phyloP scores from a whole-genome alignment of 306 rosid species.

The Neltuma alba region DNA sequence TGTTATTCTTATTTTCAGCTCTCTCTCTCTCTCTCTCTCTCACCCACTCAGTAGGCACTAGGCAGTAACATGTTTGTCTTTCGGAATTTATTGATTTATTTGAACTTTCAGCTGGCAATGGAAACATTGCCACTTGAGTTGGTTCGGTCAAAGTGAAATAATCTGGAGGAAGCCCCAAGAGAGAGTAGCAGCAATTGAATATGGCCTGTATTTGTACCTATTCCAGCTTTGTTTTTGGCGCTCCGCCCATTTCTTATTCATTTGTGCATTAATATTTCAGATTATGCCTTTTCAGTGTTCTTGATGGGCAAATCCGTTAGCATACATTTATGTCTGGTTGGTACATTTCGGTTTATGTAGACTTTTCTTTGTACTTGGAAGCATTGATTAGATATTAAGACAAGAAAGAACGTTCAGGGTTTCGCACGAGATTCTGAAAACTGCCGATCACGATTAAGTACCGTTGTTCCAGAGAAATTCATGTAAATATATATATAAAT shows the following conservation, averaged over 20 bases:
- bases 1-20: not conserved
- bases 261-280: conserved; percentile 20
- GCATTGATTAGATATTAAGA: not conserved
- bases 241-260: not conserved
- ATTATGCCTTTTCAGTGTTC: conserved; percentile 3
- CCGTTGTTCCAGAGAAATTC: not conserved
- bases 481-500: not conserved
- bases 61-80: conserved; percentile 11
- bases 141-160: conserved; percentile 56
- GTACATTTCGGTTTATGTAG: not conserved
- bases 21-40: not conserved
- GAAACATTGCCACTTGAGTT: conserved; percentile 89
- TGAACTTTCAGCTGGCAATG: conserved; percentile 69
- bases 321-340: not conserved
- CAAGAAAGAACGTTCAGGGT: not conserved
- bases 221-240: not conserved
- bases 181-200: not conserved
- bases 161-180: conserved; percentile 14
- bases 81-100: not conserved
- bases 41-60: not conserved
- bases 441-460: not conserved
- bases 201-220: not conserved
- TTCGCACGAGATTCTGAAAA: not conserved
- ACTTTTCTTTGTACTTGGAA: not conserved
- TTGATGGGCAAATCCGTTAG: not conserved